Base-by-base conservation (phyloP, 345 rosid species). In the Pistacia integerrima region DNA sequence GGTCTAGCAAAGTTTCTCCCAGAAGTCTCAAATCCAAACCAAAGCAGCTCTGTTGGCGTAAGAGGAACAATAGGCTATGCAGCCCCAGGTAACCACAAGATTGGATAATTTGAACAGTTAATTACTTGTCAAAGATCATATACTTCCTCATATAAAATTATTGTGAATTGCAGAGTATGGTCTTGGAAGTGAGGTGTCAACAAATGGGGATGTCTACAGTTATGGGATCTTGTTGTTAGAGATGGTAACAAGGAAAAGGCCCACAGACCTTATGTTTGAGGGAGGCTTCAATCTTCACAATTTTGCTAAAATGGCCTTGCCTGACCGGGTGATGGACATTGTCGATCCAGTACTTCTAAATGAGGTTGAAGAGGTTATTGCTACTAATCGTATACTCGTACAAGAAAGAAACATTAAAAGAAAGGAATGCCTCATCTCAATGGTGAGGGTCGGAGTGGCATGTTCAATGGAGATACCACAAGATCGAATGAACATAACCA, bases 161-260 rank as follows among this genome's bases (percentile, higher is more conserved):
- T 36, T 64, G n/a, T 64, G 49, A 51, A 30, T 64, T 63, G 33
- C 63, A 80, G 85, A 85, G 55, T 82, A 85, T 69, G 85, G 80
- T 3, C 20, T 78, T 67, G 84, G 88, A 49, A 73, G 74, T 1
- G 59, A 11, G 51, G 72, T 69, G 18, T 77, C 84, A 2, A 64
- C 68, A 0, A 13, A 20, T 5, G 84, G 88, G 0, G 82, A 82
- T 65, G 70, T 85, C 17, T 78, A 80, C 17, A 80, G 83, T 20
- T 85, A 59, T 56, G 85, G 85, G 0, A 78, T 85, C 2, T 59
- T 85, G 8, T 38, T 82, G 65, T 41, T 80, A 5, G 79, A 82
- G 77, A 66, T 82, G 77, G 70, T 85, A 52, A 72, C 79, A 0
- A 56, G 84, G 28, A 25, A 25, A 25, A 25, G 25, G 25, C 82